These are phyloP conservation scores for Suillus lakei DNA, from an alignment of 768 basidiomycete species.

Conservation along the genomic window DNA sequence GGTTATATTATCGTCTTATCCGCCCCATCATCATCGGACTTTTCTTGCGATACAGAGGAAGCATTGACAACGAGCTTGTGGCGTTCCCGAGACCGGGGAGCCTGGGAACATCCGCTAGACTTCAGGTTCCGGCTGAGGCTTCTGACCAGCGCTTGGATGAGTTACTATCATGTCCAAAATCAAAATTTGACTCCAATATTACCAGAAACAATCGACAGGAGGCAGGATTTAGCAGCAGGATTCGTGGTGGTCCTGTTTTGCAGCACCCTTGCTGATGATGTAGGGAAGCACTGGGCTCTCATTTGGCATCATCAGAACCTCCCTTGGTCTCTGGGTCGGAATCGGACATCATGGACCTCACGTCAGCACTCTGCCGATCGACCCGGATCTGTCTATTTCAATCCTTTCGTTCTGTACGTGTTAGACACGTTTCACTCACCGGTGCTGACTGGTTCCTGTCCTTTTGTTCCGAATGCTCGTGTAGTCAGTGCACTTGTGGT, in stretches of 20 bases:
- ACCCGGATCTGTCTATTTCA: too few relatives aligned
- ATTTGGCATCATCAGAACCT: background rate
- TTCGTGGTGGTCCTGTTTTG: background rate
- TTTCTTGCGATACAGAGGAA: background rate
- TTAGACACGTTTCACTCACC: too few relatives aligned
- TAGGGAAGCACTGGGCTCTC: background rate
- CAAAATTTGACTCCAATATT: background rate
- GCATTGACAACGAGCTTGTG: background rate
- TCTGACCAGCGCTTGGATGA: background rate
- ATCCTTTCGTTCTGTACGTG: too few relatives aligned
- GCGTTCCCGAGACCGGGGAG: background rate
- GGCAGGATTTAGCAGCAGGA: background rate
- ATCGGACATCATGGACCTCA: background rate
- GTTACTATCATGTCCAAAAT: background rate
- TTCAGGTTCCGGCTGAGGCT: too few relatives aligned
- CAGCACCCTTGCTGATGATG: background rate
- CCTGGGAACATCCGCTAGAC: background rate
- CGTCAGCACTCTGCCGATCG: too few relatives aligned
- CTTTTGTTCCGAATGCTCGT: too few relatives aligned
- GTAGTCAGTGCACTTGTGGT: too few relatives aligned
- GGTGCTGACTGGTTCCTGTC: too few relatives aligned
- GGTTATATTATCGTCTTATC: background rate
- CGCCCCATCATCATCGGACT: background rate
- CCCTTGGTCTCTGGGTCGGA: background rate
- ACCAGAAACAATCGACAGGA: background rate